Evolutionary conservation across 2,329 filamentous ascomycete genomes (phyloP).

Genomic region (Epichloe aotearoae): DNA sequence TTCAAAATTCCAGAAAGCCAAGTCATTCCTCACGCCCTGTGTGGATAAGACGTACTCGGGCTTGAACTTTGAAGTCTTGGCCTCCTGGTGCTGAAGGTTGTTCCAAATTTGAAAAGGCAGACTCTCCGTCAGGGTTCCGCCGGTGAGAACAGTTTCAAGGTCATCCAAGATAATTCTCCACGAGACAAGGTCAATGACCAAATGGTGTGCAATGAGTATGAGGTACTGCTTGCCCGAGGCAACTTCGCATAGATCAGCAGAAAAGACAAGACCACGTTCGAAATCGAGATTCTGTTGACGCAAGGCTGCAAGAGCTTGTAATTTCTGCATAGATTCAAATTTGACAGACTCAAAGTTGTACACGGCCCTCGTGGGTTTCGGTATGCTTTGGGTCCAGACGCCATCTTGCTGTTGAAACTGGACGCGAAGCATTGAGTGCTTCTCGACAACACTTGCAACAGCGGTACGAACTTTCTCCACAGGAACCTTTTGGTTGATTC

Average conservation of each 20-base stretch:
- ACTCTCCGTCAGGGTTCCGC: neutral
- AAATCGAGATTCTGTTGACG: neutral
- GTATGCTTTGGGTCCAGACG: slow-evolving; percentile 1
- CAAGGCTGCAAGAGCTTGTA: neutral
- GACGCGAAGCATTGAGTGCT: slow-evolving; percentile 7
- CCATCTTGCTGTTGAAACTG: slow-evolving; percentile 1
- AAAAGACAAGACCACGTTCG: slow-evolving; percentile 1
- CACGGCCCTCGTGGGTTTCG: neutral
- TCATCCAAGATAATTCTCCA: slow-evolving; percentile 32
- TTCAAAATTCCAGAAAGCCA: slow-evolving; percentile 2
- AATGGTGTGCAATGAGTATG: slow-evolving; percentile 22
- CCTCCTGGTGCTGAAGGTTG: slow-evolving; percentile 20
- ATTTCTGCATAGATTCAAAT: neutral
- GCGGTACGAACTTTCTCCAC: neutral
- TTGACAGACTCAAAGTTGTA: neutral
- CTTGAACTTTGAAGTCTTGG: neutral
- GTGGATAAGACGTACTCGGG: neutral
- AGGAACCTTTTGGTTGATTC: neutral
- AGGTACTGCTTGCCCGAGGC: slow-evolving; percentile 11
- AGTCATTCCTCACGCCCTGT: neutral
- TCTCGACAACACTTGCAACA: slow-evolving; percentile 1
- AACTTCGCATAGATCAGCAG: slow-evolving; percentile 3
- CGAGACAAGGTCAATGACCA: slow-evolving; percentile 30
- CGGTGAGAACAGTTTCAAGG: slow-evolving; percentile 24
- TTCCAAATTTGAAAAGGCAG: slow-evolving; percentile 17